These are phyloP conservation scores for Neoascochyta sp. DNA, from an alignment of 2,329 filamentous ascomycete species.

Conservation along the genomic window DNA sequence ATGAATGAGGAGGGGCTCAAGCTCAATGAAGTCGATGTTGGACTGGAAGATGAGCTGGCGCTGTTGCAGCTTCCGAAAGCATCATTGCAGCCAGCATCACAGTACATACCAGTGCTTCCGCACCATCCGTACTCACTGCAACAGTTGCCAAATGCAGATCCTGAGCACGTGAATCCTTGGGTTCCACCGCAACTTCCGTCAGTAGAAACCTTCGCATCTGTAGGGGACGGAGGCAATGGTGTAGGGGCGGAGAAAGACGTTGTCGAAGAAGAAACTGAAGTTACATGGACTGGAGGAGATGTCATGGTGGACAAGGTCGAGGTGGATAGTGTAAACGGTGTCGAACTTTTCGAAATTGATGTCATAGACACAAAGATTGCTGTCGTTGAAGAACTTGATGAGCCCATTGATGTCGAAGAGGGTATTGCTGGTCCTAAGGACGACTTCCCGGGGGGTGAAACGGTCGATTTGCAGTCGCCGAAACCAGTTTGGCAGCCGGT, in stretches of 20 bases:
- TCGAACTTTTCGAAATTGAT: conserved; percentile 1
- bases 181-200: conserved; percentile 10
- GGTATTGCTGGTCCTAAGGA: conserved; percentile 1
- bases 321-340: conserved; percentile 1
- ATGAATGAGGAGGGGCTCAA: conserved; percentile 4
- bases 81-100: conserved; percentile 10
- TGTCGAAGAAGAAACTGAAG: conserved; percentile 1
- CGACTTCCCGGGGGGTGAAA: conserved; percentile 1
- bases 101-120: conserved; percentile 10
- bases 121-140: conserved; percentile 16
- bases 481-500: conserved; percentile 33
- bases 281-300: neutral
- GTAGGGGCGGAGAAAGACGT: conserved; percentile 3
- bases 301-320: conserved; percentile 1
- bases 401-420: conserved; percentile 1
- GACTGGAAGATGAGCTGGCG: conserved; percentile 1
- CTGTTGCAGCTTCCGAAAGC: conserved; percentile 13
- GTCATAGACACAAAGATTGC: conserved; percentile 1
- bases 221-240: conserved; percentile 2
- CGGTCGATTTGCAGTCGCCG: conserved; percentile 22
- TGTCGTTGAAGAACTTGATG: conserved; percentile 1
- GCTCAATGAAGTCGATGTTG: conserved; percentile 2
- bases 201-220: conserved; percentile 6
- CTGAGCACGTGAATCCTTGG: conserved; percentile 10
- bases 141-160: conserved; percentile 12